Evolutionary conservation across 106 monocot genomes (phyloP).

Genomic region (Apostasia ramifera): DNA sequence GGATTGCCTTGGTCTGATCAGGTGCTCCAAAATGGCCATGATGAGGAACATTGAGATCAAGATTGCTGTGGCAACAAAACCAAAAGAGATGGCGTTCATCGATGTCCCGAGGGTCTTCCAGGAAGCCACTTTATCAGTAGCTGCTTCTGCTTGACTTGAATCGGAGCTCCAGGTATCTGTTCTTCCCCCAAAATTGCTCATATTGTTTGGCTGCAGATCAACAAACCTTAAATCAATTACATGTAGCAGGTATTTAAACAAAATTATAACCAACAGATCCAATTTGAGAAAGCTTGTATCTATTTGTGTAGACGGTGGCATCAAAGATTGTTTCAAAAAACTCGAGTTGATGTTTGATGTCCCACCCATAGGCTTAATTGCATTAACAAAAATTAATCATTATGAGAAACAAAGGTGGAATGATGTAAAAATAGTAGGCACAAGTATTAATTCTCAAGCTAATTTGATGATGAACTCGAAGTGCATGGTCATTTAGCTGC

Average conservation of each 20-base stretch:
- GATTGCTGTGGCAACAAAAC: conserved; percentile 85
- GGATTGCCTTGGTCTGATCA: conserved; percentile 44
- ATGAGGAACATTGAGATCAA: conserved; percentile 86
- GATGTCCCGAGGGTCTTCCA: conserved; percentile 57
- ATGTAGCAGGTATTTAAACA: background rate
- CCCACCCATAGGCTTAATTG: background rate
- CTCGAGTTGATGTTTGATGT: background rate
- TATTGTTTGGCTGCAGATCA: conserved; percentile 2
- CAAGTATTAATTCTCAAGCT: no score
- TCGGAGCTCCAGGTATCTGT: conserved; percentile 32
- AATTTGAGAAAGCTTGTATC: background rate
- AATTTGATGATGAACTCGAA: no score
- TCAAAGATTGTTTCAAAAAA: background rate
- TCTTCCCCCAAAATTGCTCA: conserved; percentile 49
- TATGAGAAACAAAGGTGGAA: no score
- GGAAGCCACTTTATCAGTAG: conserved; percentile 22
- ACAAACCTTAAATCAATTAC: background rate
- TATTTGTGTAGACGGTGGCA: no score
- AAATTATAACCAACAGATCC: background rate
- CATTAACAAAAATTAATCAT: background rate
- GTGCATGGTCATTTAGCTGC: no score
- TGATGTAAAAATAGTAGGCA: no score
- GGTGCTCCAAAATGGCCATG: conserved; percentile 87
- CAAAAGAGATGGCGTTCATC: conserved; percentile 80
- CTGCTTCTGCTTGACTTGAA: conserved; percentile 27